phyloP scores from a whole-genome alignment of 345 rosid species.

The Abelmoschus esculentus region DNA sequence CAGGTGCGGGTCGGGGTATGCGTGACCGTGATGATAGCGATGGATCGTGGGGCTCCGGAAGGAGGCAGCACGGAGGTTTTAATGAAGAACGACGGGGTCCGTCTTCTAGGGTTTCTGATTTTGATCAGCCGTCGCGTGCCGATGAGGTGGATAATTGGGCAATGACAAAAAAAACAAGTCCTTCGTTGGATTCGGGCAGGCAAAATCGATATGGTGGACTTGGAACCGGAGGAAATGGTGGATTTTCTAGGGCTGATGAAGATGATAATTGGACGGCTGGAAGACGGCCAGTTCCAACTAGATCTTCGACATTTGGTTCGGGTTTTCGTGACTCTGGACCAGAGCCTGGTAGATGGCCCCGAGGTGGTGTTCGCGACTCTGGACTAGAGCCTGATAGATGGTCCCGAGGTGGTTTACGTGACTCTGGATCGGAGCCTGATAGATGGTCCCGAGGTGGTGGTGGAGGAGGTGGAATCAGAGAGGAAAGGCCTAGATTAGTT shows the following conservation, averaged over 20 bases:
- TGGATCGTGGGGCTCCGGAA: slow-evolving; percentile 53
- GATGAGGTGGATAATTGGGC: slow-evolving; percentile 96
- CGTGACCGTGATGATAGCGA: slow-evolving; percentile 49
- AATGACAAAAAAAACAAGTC: slow-evolving; percentile 46
- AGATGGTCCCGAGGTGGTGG: slow-evolving; percentile 58
- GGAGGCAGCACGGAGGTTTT: slow-evolving; percentile 69
- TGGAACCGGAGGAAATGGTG: slow-evolving; percentile 36
- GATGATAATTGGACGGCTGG: slow-evolving; percentile 68
- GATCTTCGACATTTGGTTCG: slow-evolving; percentile 59
- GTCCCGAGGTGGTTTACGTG: slow-evolving; percentile 16
- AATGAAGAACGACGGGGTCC: slow-evolving; percentile 73
- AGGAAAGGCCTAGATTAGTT: slow-evolving; percentile 63
- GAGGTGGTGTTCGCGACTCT: slow-evolving; percentile 37
- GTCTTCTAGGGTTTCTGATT: slow-evolving; percentile 73
- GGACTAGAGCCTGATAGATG: too few relatives aligned
- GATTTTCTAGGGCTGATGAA: slow-evolving; percentile 74
- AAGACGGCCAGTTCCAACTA: slow-evolving; percentile 43
- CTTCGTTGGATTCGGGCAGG: slow-evolving; percentile 51
- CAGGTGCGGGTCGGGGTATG: slow-evolving; percentile 24
- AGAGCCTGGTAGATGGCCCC: slow-evolving; percentile 60
- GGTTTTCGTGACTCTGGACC: slow-evolving; percentile 52
- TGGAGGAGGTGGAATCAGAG: slow-evolving; percentile 35
- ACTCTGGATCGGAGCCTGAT: slow-evolving; percentile 50
- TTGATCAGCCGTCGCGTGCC: slow-evolving; percentile 79
- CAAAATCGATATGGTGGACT: slow-evolving; percentile 51